Conservation (phyloP, 108 stramenopile species). For the Mayamaea pseudoterrestris region DNA sequence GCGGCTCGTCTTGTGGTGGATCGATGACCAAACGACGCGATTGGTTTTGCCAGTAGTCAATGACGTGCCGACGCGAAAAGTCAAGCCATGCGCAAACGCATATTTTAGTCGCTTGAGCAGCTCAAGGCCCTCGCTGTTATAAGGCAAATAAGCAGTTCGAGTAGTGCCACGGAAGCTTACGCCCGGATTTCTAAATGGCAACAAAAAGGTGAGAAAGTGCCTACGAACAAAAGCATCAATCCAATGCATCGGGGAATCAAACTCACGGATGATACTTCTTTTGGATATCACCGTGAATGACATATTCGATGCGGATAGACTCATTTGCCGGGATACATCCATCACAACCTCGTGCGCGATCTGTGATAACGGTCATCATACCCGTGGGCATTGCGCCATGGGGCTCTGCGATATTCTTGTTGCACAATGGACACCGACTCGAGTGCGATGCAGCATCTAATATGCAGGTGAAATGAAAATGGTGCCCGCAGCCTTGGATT, state of each 20-base stretch:
- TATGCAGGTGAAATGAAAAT: conserved; percentile 1
- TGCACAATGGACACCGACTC: neutral
- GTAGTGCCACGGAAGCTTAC: neutral
- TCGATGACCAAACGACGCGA: conserved; percentile 27
- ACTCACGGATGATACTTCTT: conserved; percentile 22
- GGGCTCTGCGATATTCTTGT: neutral
- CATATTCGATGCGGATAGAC: conserved; percentile 9
- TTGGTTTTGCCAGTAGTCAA: conserved; percentile 22
- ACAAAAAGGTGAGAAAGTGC: no score
- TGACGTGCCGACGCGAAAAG: conserved; percentile 33
- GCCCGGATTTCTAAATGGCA: no score
- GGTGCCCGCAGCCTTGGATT: conserved; percentile 1
- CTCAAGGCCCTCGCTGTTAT: neutral
- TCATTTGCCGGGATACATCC: neutral
- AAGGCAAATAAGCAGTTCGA: neutral
- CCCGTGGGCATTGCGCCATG: conserved; percentile 24
- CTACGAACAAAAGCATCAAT: no score
- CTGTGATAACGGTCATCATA: conserved; percentile 12
- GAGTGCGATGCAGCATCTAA: neutral
- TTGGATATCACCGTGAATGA: conserved; percentile 19
- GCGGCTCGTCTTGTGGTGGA: conserved; percentile 40
- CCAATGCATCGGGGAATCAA: no score
- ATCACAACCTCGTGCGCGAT: neutral
- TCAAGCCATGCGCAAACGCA: conserved; percentile 33
- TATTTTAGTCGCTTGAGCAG: conserved; percentile 32